phyloP scores from a whole-genome alignment of 2,329 filamentous ascomycete species.

The Fusarium caatingaense region DNA sequence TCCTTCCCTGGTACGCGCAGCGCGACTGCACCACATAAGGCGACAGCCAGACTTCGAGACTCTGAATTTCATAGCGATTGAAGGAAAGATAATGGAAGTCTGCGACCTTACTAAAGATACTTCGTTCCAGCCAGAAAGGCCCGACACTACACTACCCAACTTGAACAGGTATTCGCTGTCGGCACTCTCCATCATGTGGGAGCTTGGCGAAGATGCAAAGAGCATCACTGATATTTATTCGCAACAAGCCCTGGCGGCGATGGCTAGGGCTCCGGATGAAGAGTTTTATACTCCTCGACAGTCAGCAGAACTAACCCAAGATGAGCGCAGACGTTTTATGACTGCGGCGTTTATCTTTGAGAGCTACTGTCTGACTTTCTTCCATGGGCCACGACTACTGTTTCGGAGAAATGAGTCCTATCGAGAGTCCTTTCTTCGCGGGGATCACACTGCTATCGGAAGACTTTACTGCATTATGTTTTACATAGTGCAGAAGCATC shows the following conservation, averaged over 20 bases:
- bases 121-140: too few relatives aligned
- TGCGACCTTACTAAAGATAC: rapidly evolving
- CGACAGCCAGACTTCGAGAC: too few relatives aligned
- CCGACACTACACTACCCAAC: not conserved
- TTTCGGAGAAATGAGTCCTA: rapidly evolving
- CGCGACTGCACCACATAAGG: not conserved
- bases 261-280: rapidly evolving
- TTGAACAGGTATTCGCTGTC: not conserved
- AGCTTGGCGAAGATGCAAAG: not conserved
- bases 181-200: not conserved
- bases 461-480: not conserved
- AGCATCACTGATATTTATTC: not conserved
- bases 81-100: rapidly evolving
- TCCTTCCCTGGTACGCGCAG: not conserved
- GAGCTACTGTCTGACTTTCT: not conserved
- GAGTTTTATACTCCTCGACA: not conserved
- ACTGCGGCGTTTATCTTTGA: not conserved
- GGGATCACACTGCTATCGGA: not conserved
- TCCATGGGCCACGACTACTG: not conserved
- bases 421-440: rapidly evolving
- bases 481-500: not conserved
- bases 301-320: not conserved
- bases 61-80: not conserved
- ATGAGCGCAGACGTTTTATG: not conserved
- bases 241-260: not conserved